Base-by-base conservation (phyloP, 495 filamentous ascomycete species). In the Amorphotheca resinae region DNA sequence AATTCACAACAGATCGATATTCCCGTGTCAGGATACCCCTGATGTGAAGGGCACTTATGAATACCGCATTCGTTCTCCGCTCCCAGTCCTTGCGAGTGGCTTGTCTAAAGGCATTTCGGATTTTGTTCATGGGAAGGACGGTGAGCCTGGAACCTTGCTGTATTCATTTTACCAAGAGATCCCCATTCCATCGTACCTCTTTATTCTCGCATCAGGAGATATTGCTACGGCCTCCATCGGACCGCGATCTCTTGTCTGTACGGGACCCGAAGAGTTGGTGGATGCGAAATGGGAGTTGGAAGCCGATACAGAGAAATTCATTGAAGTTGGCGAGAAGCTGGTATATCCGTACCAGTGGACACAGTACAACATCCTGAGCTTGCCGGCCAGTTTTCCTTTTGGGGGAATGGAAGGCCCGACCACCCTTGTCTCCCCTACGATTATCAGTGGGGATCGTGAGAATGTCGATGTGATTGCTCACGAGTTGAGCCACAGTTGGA, bases 401-500 rank as follows among this genome's bases (percentile, higher is more conserved):
- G 76, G 71, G 56, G 71, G 67, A 61, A 95, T 95, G 88, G 88
- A 95, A 66, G 94, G 94, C 58, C 88, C 88, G 0, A 91, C 82
- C 61, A 95, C 88, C 1, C 95, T 93, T 57, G 87, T 87, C 0
- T 95, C 88, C 11, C 88, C 88, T 14, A 93, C 86, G 26, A 82
- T 95, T 48, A 84, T 95, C 56, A 83, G 77, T 22, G 87, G 87
- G 37, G 91, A 98, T 53, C 77, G 86, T 18, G 80, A 93, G 52
- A 98, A 98, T 50, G 71, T 98, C 4, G 89, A 95, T 63, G 88
- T 95, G 14, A 95, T 98, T 60, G 89, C 91, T 2, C 89, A 98
- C 57, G 89, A 98, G 61, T 70, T 98, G 17, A 70, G 77, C 37
- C 89, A 96, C 60, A 82, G 76, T 53, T 95, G 88, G 87, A 88